These are phyloP conservation scores for Fraxinus angustifolia DNA, from an alignment of 305 asterid genomes.

Conservation along the genomic window DNA sequence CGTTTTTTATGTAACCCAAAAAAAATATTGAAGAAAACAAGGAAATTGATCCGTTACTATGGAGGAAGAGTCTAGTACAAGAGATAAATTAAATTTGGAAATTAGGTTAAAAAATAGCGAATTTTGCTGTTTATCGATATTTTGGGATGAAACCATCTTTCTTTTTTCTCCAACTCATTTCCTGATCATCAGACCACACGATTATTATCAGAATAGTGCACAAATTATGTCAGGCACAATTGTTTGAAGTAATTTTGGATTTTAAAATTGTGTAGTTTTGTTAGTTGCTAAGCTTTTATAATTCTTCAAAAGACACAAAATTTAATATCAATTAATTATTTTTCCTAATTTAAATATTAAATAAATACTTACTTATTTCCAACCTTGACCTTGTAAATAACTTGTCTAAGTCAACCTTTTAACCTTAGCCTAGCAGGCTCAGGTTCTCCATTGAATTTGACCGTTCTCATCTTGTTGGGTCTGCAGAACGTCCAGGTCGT, in stretches of 20 bases:
- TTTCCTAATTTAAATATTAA: not conserved
- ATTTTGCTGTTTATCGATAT: not conserved
- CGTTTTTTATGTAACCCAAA: not conserved
- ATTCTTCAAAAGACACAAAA: not conserved
- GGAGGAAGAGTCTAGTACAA: not conserved
- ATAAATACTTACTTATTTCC: not conserved
- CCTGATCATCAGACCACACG: not conserved
- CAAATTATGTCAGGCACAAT: not conserved
- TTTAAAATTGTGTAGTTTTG: not conserved
- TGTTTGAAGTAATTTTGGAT: not conserved
- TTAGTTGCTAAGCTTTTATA: not conserved
- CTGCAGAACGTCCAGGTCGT: conserved; percentile 55
- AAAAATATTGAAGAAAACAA: not conserved
- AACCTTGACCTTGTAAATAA: not conserved
- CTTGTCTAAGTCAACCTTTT: not conserved
- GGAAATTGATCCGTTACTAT: not conserved
- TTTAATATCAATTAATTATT: not conserved
- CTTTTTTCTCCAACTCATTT: not conserved
- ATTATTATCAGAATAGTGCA: not conserved
- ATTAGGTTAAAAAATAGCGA: not conserved
- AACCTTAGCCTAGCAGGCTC: not conserved
- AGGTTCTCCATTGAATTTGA: conserved; percentile 33
- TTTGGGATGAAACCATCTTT: not conserved
- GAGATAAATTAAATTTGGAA: not conserved
- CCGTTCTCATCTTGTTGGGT: conserved; percentile 43